phyloP scores from a whole-genome alignment of 192 early-diverging fungal genomes.

The Coemansia sp. region DNA sequence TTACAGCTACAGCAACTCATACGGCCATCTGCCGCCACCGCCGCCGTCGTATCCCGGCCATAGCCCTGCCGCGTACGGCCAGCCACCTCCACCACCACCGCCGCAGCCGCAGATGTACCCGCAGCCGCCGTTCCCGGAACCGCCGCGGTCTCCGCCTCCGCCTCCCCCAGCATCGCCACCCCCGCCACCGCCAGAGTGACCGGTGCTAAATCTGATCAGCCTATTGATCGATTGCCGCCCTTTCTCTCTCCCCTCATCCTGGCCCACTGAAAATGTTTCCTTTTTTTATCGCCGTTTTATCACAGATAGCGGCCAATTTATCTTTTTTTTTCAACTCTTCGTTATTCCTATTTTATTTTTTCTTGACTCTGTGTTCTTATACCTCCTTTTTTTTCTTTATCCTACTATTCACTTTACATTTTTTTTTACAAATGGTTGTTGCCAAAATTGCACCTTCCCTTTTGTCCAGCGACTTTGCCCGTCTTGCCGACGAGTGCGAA shows the following conservation, averaged over 20 bases:
- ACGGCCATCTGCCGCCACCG: background rate
- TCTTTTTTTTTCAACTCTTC: no score
- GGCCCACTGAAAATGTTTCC: no score
- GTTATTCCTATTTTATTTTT: background rate
- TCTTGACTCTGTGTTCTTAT: background rate
- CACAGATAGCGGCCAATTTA: no score
- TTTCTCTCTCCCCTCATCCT: no score
- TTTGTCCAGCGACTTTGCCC: constrained; percentile 87
- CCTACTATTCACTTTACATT: background rate
- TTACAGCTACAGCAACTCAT: background rate
- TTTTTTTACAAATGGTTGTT: constrained; percentile 51
- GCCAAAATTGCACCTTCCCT: constrained; percentile 91
- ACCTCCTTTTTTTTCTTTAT: background rate
- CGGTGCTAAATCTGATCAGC: no score
- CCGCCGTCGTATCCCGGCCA: background rate
- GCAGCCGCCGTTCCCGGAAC: constrained; percentile 11
- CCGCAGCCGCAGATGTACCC: constrained; percentile 8
- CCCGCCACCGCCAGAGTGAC: constrained; percentile 12
- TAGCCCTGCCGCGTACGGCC: constrained; percentile 2
- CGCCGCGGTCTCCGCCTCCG: background rate
- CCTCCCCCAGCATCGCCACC: constrained; percentile 14
- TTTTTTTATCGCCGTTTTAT: no score
- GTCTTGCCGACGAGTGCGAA: constrained; percentile 79
- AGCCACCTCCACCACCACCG: constrained; percentile 10
- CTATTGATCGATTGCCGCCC: no score